Conservation (phyloP, 305 asterid genomes). For the Galium porrigens region DNA sequence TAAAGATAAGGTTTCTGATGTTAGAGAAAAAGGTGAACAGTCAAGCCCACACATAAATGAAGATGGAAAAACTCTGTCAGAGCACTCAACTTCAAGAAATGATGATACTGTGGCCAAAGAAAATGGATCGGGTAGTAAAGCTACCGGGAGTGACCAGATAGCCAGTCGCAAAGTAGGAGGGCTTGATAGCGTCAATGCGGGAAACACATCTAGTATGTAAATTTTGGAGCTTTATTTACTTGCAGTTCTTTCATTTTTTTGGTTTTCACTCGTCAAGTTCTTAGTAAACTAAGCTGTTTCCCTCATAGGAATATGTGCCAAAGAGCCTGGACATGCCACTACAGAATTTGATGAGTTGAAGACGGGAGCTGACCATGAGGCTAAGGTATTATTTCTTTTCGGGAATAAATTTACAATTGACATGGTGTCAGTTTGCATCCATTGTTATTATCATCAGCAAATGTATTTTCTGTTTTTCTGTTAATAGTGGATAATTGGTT, state of each 20-base stretch:
- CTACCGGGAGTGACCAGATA: constrained; percentile 26
- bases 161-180: constrained; percentile 24
- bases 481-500: not conserved
- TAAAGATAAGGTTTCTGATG: constrained; percentile 19
- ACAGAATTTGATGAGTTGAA: constrained; percentile 14
- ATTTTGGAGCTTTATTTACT: not conserved
- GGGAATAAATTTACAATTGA: not conserved
- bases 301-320: constrained; percentile 24
- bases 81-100: constrained; percentile 28
- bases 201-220: constrained; percentile 29
- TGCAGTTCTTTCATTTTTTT: not conserved
- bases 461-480: not conserved
- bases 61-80: constrained; percentile 22
- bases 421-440: not conserved
- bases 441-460: not conserved
- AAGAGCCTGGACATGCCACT: constrained; percentile 26
- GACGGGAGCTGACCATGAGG: constrained; percentile 23
- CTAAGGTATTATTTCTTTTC: constrained; percentile 35
- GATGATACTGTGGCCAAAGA: constrained; percentile 25
- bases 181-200: constrained; percentile 19
- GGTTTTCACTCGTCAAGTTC: no score
- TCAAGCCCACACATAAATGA: constrained; percentile 24
- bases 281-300: constrained; percentile 12
- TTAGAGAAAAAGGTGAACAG: constrained; percentile 26
- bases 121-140: constrained; percentile 25